Evolutionary conservation across 768 basidiomycete genomes (phyloP).

Genomic region (Psilocybe cyanescens): DNA sequence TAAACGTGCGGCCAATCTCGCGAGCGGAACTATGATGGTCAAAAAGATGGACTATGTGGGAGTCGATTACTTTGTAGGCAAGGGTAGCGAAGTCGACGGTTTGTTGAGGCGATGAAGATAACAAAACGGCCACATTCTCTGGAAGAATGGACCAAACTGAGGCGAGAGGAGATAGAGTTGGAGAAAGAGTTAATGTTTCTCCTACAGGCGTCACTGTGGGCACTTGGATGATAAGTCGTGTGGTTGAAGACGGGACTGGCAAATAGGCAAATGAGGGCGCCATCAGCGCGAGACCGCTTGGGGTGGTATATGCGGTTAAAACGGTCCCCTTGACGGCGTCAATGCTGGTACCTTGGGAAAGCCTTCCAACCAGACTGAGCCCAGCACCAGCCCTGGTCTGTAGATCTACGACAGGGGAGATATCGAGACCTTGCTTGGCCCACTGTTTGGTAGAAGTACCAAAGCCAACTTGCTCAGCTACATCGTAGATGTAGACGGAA

Average conservation of each 20-base stretch:
- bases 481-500: conserved; percentile 78
- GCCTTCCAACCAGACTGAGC: conserved; percentile 73
- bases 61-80: conserved; percentile 67
- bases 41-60: conserved; percentile 87
- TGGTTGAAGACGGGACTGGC: conserved; percentile 60
- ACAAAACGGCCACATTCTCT: conserved; percentile 68
- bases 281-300: conserved; percentile 84
- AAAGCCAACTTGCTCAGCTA: conserved; percentile 85
- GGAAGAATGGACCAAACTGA: conserved; percentile 64
- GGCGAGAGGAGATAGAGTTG: conserved; percentile 74
- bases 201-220: conserved; percentile 72
- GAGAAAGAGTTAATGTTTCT: conserved; percentile 69
- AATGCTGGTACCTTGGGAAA: conserved; percentile 79
- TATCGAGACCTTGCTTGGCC: conserved; percentile 43
- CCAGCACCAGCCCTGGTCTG: conserved; percentile 90
- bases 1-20: conserved; percentile 65
- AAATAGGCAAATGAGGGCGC: conserved; percentile 76
- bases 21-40: conserved; percentile 84
- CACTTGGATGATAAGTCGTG: conserved; percentile 83
- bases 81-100: conserved; percentile 76
- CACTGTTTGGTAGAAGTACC: conserved; percentile 73
- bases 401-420: conserved; percentile 64
- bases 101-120: conserved; percentile 87
- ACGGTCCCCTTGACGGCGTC: conserved; percentile 62
- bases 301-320: conserved; percentile 82